Percentiles rank a stretch among this genome's conserved stretches.
These are phyloP conservation scores for Jatropha curcas DNA, from an alignment of 345 rosid genomes.

Conservation along the genomic window DNA sequence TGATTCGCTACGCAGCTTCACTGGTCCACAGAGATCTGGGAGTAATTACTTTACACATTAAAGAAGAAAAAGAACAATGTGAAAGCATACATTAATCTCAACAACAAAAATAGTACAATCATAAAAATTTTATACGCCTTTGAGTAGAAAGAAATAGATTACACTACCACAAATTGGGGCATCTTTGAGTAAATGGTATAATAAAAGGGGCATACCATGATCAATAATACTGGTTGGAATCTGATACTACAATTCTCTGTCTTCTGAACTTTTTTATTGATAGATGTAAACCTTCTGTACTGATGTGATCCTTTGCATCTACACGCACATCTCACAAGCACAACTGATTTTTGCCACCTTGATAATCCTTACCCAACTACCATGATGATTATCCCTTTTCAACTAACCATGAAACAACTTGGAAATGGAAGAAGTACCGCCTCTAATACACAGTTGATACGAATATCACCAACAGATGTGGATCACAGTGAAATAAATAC, in stretches of 20 bases:
- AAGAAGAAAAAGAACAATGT: background rate
- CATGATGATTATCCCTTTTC: conserved; percentile 2
- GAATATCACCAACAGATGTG: conserved; percentile 10
- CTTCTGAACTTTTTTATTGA: background rate
- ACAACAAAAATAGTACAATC: background rate
- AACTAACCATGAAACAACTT: conserved; percentile 3
- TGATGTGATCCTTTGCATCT: conserved; percentile 4
- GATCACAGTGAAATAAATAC: background rate
- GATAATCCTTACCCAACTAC: conserved; percentile 2
- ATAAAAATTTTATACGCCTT: background rate
- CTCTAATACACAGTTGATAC: conserved; percentile 11
- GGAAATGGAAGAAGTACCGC: background rate
- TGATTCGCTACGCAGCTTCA: conserved; percentile 25
- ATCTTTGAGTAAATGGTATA: conserved; percentile 23
- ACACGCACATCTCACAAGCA: background rate
- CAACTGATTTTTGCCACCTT: background rate
- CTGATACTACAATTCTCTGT: conserved; percentile 21
- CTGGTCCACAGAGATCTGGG: conserved; percentile 24
- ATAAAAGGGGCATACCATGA: conserved; percentile 24
- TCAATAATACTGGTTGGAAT: conserved; percentile 19
- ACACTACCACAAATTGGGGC: conserved; percentile 13
- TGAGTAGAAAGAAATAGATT: conserved; percentile 18
- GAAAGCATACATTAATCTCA: conserved; percentile 15
- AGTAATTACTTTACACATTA: conserved; percentile 9
- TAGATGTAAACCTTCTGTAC: background rate